These are phyloP conservation scores for Nadsonia starkeyi-henricii DNA, from an alignment of 1,139 yeast genomes.

Conservation along the genomic window DNA sequence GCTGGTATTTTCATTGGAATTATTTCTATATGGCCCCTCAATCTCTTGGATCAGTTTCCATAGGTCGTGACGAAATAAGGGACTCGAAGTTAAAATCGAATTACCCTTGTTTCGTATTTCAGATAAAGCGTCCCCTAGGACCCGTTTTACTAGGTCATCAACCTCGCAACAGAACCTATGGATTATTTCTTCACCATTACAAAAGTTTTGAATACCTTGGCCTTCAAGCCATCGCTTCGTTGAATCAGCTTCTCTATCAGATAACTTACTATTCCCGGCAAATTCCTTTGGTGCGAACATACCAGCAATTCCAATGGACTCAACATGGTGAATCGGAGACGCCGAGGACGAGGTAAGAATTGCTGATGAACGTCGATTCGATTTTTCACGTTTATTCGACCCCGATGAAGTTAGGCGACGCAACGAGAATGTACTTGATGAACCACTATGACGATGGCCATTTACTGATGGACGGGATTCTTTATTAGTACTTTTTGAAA, in stretches of 20 bases:
- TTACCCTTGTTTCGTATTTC: conserved; percentile 15
- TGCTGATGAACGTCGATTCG: conserved; percentile 19
- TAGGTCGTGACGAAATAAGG: conserved; percentile 16
- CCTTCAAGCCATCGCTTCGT: conserved; percentile 22
- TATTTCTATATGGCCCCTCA: conserved; percentile 15
- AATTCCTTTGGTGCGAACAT: conserved; percentile 22
- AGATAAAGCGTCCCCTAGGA: conserved; percentile 21
- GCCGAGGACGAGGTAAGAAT: conserved; percentile 12
- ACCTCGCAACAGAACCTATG: conserved; percentile 26
- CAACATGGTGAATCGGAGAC: conserved; percentile 1
- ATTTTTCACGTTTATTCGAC: conserved; percentile 13
- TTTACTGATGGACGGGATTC: conserved; percentile 1
- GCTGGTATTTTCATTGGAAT: not conserved
- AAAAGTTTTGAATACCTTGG: conserved; percentile 22
- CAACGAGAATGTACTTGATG: not conserved
- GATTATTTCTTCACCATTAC: conserved; percentile 24
- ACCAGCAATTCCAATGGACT: conserved; percentile 10
- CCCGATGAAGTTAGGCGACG: conserved; percentile 7
- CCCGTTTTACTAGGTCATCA: conserved; percentile 20
- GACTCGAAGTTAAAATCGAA: conserved; percentile 17
- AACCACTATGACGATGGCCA: not conserved
- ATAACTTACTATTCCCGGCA: conserved; percentile 21
- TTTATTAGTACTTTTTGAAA: not conserved
- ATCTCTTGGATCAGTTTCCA: conserved; percentile 18
- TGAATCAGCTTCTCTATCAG: conserved; percentile 24